These are phyloP conservation scores for Vigna hirtella DNA, from an alignment of 306 rosid species.

Conservation along the genomic window DNA sequence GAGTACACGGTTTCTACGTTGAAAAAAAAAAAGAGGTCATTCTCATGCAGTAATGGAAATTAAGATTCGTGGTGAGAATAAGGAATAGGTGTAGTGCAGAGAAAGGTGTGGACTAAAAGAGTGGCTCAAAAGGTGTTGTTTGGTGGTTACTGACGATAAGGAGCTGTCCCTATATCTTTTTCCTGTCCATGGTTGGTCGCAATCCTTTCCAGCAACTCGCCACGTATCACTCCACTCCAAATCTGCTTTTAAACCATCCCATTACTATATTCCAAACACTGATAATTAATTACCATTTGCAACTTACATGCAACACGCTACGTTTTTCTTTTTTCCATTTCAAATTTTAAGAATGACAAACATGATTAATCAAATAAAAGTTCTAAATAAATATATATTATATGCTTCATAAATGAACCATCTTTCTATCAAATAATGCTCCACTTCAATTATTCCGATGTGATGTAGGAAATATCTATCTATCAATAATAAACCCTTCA, in stretches of 20 bases:
- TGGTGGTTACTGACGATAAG: conserved; percentile 46
- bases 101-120: conserved; percentile 31
- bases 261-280: not conserved
- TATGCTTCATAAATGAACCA: not conserved
- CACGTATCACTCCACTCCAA: conserved; percentile 37
- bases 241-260: not conserved
- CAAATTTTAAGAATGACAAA: not conserved
- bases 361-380: too few species aligned
- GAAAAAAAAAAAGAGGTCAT: conserved; percentile 28
- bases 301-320: too few species aligned
- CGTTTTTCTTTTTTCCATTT: too few species aligned
- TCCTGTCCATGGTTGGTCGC: conserved; percentile 42
- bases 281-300: not conserved
- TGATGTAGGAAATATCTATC: not conserved
- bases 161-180: conserved; percentile 40
- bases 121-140: conserved; percentile 43
- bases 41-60: conserved; percentile 21
- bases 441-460: not conserved
- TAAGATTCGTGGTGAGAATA: conserved; percentile 18
- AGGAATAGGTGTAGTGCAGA: conserved; percentile 24
- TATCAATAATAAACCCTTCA: too few species aligned
- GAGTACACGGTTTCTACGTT: conserved; percentile 34
- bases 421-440: conserved; percentile 17
- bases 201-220: conserved; percentile 33
- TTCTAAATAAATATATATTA: not conserved